Percentiles rank a stretch among this genome's conserved stretches.
phyloP scores from a whole-genome alignment of 257 asterid genomes.

The Forsythia viridissima region DNA sequence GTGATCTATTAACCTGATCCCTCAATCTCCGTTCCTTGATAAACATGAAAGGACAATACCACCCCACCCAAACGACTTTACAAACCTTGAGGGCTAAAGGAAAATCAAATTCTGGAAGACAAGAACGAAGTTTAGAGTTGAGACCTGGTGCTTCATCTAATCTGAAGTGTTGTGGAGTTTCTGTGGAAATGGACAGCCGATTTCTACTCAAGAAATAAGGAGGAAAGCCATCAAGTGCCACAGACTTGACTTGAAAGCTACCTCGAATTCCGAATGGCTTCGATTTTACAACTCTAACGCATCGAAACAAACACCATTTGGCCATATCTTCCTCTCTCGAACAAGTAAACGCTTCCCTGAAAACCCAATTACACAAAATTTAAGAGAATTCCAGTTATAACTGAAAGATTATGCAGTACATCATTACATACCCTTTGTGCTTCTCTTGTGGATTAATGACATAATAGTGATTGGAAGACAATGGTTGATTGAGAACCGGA shows the following conservation, averaged over 20 bases:
- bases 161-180: too few species aligned
- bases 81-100: neutral
- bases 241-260: neutral
- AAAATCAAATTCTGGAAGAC: conserved; percentile 15
- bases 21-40: conserved; percentile 34
- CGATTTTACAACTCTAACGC: conserved; percentile 16
- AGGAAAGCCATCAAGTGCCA: conserved; percentile 21
- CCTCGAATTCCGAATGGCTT: too few species aligned
- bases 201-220: conserved; percentile 16
- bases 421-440: conserved; percentile 55
- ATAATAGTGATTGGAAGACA: conserved; percentile 55
- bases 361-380: neutral
- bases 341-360: conserved; percentile 36
- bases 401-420: neutral
- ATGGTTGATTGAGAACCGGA: conserved; percentile 40
- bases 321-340: conserved; percentile 34
- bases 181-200: conserved; percentile 38
- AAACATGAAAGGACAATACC: conserved; percentile 46
- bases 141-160: conserved; percentile 25
- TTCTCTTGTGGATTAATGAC: conserved; percentile 50
- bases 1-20: conserved; percentile 42
- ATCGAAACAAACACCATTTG: conserved; percentile 27
- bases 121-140: conserved; percentile 22
- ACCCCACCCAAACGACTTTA: conserved; percentile 16
- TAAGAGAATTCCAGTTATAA: neutral